A percentile compares a stretch with the other conserved stretches of the same genome.
phyloP scores from a whole-genome alignment of 306 rosid genomes.

The Medicago ruthenica region DNA sequence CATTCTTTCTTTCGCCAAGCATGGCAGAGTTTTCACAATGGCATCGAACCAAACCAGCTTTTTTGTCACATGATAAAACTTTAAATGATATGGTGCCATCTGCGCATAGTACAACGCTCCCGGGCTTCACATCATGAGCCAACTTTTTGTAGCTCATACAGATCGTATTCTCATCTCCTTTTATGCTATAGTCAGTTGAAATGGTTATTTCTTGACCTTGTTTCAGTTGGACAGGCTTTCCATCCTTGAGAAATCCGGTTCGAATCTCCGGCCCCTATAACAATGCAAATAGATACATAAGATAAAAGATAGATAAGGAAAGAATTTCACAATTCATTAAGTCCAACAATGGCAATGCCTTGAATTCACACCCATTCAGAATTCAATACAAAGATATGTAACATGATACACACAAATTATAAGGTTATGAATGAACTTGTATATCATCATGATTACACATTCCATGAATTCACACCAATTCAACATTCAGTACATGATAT shows the following conservation, averaged over 20 bases:
- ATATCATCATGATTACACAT: no score
- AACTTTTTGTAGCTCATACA: conserved; percentile 96
- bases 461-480: no score
- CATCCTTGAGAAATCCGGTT: conserved; percentile 92
- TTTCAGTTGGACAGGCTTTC: conserved; percentile 76
- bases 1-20: conserved; percentile 97
- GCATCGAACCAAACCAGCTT: conserved; percentile 71
- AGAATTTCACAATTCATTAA: neutral
- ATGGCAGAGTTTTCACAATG: conserved; percentile 91
- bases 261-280: conserved; percentile 96
- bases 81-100: conserved; percentile 92
- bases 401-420: neutral
- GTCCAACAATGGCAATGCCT: neutral
- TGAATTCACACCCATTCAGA: neutral
- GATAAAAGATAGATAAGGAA: neutral
- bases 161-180: conserved; percentile 84
- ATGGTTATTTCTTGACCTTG: conserved; percentile 83
- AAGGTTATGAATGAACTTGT: neutral
- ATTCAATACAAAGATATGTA: neutral
- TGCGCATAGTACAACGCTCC: conserved; percentile 87
- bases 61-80: conserved; percentile 74
- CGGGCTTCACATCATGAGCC: conserved; percentile 90
- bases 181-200: conserved; percentile 82
- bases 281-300: conserved; percentile 8
- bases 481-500: no score